Evolutionary conservation across 2,329 filamentous ascomycete species (phyloP), one percentile per base, ranked within the genome.

Genomic region (Sporothrix pseudoabietina): DNA sequence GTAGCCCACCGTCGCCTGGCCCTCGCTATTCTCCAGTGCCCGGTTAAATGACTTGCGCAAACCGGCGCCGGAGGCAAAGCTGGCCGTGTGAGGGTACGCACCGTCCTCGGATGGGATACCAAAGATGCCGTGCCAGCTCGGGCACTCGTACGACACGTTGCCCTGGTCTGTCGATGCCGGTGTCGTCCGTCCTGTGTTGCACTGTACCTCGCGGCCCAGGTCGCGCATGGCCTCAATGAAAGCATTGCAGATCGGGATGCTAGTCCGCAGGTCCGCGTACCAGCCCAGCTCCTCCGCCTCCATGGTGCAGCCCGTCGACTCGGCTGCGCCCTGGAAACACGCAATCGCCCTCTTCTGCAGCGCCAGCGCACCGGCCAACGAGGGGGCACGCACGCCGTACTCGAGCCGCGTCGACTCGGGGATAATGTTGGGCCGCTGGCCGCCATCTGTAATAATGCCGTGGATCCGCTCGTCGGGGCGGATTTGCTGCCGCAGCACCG

Each of bases 81-180:
- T 65, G 14, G 59, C 63, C 30, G 73, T 74, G 61, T 74, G 73
- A 3, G 73, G 73, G 22, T 63, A 71, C 3, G 66, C 66, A 32
- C 71, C 73, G 41, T 69, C 69, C n/a, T 59, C 49, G 5, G 71
- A 73, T 5, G 73, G 71, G 30, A 74, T 69, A 44, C 73, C 73
- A 26, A 74, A 74, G 22, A 73, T 44, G n/a, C 73, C 81, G 72
- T 83, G 86, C 57, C 90, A 78, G 72, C 85, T 87, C 47, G 88
- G 88, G 81, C 89, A 84, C 41, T 41, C 71, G 32, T 74, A 71
- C 66, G 71, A 73, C 26, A 74, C 73, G 32, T 90, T 84, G 0
- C 88, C 88, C 79, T 89, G 87, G 77, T 90, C 88, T 0, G 87
- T 89, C 75, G 86, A 88, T 2, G 78, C 1, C 83, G 84, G 9